Base-by-base conservation (phyloP, 257 asterid genomes). In the Avicennia marina region DNA sequence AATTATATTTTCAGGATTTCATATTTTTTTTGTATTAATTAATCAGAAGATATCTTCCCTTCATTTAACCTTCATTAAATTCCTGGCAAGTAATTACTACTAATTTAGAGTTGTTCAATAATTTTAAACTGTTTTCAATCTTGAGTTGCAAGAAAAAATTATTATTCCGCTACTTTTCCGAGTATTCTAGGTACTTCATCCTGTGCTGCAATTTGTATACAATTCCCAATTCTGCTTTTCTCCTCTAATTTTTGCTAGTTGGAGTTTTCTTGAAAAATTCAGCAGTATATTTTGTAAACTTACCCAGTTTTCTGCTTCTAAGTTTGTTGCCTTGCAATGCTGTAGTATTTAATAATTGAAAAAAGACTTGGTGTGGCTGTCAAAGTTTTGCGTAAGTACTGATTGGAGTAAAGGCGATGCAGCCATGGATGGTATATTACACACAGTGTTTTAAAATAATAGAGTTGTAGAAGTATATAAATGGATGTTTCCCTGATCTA, bases 21-120 rank as follows among this genome's bases (percentile, higher is more conserved):
- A 7, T 5, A n/a, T 34, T 31, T 8, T 18, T 22, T 31, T 32
- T 44, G 33, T 62, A 38, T 15, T 11, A 49, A 34, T 55, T 60
- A 26, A 55, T 43, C 26, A 33, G 51, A 48, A 20, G 45, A 19
- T 8, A 18, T 21, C 38, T 59, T 29, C n/a, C 21, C 32, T 58
- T 44, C 57, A 49, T 64, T 38, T 44, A 44, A 21, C 31, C 40
- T 16, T 58, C 25, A 53, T 31, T 72, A 24, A 64, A 59, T 36
- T 60, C 53, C 32, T 48, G 1, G 53, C 56, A 59, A 56, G 69
- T 58, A 58, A 46, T 53, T 34, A 31, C 36, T 36, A n/a, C 53
- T 43, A 26, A 22, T n/a, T 43, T 57, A 49, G 27, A 53, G 52
- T 32, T n/a, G n/a, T 56, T 52, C 53, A 45, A n/a, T n/a, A 56